Conservation (phyloP, 805 yeast genomes). For the Sugiyamaella mastotermitis region DNA sequence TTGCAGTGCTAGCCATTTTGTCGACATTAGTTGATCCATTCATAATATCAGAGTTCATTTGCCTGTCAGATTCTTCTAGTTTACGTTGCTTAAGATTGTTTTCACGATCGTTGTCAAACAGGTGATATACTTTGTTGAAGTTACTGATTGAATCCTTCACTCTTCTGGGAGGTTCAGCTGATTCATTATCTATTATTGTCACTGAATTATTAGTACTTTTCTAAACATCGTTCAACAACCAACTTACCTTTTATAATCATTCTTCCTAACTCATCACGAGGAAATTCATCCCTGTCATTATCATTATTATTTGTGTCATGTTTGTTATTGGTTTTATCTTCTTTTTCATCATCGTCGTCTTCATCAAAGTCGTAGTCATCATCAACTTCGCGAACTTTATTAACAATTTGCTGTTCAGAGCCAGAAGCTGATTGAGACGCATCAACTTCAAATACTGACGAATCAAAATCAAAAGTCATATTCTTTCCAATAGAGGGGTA, state of each 20-base stretch:
- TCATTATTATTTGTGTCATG: background rate
- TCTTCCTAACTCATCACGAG: conserved; percentile 6
- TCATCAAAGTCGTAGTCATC: conserved; percentile 34
- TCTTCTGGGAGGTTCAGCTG: conserved; percentile 9
- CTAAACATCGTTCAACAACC: background rate
- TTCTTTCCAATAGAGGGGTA: conserved; percentile 19
- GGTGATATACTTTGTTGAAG: conserved; percentile 55
- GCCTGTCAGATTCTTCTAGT: conserved; percentile 73
- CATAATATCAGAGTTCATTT: conserved; percentile 35
- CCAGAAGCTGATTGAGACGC: background rate
- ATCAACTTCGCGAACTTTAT: background rate
- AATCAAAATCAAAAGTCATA: conserved; percentile 19
- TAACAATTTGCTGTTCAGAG: background rate
- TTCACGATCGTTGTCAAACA: conserved; percentile 63
- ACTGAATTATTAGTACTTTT: background rate
- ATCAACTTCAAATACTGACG: conserved; percentile 19
- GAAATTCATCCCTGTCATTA: background rate
- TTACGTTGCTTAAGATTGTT: conserved; percentile 69
- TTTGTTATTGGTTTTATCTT: conserved; percentile 13
- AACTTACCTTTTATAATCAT: conserved; percentile 9
- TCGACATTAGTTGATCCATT: conserved; percentile 6
- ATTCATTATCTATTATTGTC: conserved; percentile 13
- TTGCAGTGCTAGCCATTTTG: conserved; percentile 30
- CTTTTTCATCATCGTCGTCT: conserved; percentile 35
- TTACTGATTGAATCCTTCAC: conserved; percentile 16